Percentiles rank a stretch among this genome's conserved stretches.
Evolutionary conservation across 108 stramenopile genomes (phyloP).

Genomic region (Cyclotella sp.): DNA sequence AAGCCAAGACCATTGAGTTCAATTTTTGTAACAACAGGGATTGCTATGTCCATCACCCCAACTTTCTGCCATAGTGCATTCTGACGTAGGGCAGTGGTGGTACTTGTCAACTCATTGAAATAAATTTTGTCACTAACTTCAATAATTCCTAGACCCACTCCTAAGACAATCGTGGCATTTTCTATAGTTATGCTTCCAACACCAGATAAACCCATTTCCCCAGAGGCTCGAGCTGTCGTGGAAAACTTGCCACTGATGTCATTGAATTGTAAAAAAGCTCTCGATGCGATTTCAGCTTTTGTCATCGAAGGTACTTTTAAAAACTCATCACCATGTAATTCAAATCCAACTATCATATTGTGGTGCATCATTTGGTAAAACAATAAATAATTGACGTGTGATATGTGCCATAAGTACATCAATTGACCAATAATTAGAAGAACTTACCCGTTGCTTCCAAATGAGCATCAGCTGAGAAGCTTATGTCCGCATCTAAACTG

Average conservation of each 20-base stretch:
- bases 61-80: conserved; percentile 32
- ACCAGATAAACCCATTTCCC: conserved; percentile 19
- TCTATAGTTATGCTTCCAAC: conserved; percentile 8
- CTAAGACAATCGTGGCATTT: conserved; percentile 26
- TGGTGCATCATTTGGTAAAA: not conserved
- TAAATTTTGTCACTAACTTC: conserved; percentile 20
- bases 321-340: conserved; percentile 4
- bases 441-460: conserved; percentile 16
- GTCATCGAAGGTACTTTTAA: not conserved
- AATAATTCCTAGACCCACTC: conserved; percentile 27
- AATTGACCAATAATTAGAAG: too few species aligned
- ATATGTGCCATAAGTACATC: too few species aligned
- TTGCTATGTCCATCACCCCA: conserved; percentile 22
- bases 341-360: conserved; percentile 25
- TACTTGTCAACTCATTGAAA: conserved; percentile 17
- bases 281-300: not conserved
- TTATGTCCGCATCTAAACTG: conserved; percentile 4
- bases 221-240: conserved; percentile 16
- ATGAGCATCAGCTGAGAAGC: conserved; percentile 31
- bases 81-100: conserved; percentile 11
- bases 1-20: conserved; percentile 8
- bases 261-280: conserved; percentile 28
- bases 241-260: conserved; percentile 36
- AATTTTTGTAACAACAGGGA: conserved; percentile 13
- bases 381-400: not conserved